Base-by-base conservation (phyloP, 2,329 filamentous ascomycete species). In the Pseudonectria foliicola region DNA sequence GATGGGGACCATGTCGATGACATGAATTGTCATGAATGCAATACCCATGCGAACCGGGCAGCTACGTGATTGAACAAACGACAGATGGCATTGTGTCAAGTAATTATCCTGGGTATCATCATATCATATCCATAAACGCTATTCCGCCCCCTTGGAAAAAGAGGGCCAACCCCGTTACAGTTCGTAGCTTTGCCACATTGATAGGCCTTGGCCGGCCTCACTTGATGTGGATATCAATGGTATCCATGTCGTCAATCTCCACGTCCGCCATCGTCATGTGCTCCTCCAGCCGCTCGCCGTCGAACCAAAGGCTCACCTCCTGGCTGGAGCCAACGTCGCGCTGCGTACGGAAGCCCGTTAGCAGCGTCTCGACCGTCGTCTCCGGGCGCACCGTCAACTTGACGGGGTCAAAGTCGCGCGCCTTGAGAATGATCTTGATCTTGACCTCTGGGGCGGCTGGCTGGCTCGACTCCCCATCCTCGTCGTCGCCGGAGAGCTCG, bases 221-320 rank as follows among this genome's bases (percentile, higher is more conserved):
- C 45, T 69, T 75, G 35, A 88, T 59, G 45, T 82, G 70, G 14
- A 92, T 82, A 57, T 94, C 86, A 24, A 94, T 64, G 18, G 73
- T 70, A 55, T 90, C 85, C 64, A 80, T 70, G 49, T 93, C 82
- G 29, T 77, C 76, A 27, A 94, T 75, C 13, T 87, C 86, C 3
- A 79, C 72, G 25, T 84, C 77, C 29, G 67, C 67, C 29, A 92
- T 68, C 2, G 70, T 73, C 21, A 65, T 62, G 2, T 76, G 66
- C 13, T 74, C 70, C 11, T 80, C 73, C 18, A 93, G 62, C 30
- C 66, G 63, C 33, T 89, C 85, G 11, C 87, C 87, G 48, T 94
- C 87, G 57, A 87, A 89, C 46, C 71, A 67, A 10, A 94, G 63
- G 25, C 70, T 68, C 3, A 92, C 62, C 0, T 68, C 57, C 45